phyloP scores from a whole-genome alignment of 768 basidiomycete species.

The Leucocoprinus leucothites region DNA sequence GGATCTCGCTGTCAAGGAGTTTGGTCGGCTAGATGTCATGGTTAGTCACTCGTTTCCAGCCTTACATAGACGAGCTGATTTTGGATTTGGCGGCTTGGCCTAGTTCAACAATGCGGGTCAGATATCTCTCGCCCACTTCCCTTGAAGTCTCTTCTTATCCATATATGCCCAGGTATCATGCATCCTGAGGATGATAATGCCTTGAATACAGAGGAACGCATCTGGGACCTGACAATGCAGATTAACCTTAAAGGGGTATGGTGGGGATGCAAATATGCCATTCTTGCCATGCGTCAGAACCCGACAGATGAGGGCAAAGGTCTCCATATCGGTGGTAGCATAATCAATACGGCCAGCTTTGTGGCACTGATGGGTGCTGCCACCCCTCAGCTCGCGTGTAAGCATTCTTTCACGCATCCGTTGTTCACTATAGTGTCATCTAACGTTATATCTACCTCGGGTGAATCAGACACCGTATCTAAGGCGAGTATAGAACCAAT shows the following conservation, averaged over 20 bases:
- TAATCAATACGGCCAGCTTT: conserved; percentile 98
- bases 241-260: conserved; percentile 99
- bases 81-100: background rate
- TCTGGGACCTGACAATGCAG: conserved; percentile 93
- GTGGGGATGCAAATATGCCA: conserved; percentile 99
- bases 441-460: conserved; percentile 15
- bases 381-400: conserved; percentile 97
- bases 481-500: conserved; percentile 48
- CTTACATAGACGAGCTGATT: background rate
- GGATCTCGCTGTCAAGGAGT: conserved; percentile 72
- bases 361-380: conserved; percentile 95
- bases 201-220: conserved; percentile 91
- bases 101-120: conserved; percentile 93
- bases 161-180: conserved; percentile 77
- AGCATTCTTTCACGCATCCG: conserved; percentile 20
- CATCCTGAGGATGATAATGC: conserved; percentile 94
- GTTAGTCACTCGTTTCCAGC: conserved; percentile 37
- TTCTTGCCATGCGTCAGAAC: conserved; percentile 94
- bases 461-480: conserved; percentile 78
- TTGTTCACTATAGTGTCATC: background rate
- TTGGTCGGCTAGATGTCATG: conserved; percentile 95
- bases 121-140: conserved; percentile 5
- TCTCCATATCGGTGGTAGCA: conserved; percentile 79
- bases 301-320: conserved; percentile 78
- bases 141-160: background rate